A percentile compares a stretch with the other conserved stretches of the same genome.
phyloP scores from a whole-genome alignment of 2,329 filamentous ascomycete species.

The Achaetomium macrosporum region DNA sequence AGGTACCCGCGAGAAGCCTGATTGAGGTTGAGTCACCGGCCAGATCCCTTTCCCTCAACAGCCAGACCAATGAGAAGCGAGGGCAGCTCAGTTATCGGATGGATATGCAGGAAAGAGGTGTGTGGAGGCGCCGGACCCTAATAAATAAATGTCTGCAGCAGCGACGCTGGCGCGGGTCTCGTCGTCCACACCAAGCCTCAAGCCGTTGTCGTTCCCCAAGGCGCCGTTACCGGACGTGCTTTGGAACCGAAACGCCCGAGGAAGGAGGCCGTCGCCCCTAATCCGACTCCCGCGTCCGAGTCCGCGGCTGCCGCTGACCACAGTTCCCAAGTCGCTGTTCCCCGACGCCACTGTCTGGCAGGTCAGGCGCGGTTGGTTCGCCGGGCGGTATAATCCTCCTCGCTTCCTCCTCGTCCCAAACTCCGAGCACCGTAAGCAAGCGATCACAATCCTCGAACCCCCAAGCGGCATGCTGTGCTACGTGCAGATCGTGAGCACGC shows the following conservation, averaged over 20 bases:
- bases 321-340: neutral
- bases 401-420: slow-evolving; percentile 5
- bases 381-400: neutral
- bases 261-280: neutral
- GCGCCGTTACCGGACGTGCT: too few relatives aligned
- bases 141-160: slow-evolving; percentile 8
- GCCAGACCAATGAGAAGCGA: neutral
- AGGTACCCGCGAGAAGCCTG: too few relatives aligned
- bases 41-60: neutral
- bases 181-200: neutral
- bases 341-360: neutral
- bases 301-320: neutral
- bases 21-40: slow-evolving; percentile 13
- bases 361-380: neutral
- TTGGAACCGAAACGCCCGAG: too few relatives aligned
- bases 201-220: neutral
- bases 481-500: slow-evolving; percentile 71
- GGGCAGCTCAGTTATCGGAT: neutral
- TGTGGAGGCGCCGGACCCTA: neutral
- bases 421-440: neutral
- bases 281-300: neutral
- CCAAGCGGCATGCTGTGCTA: slow-evolving; percentile 58
- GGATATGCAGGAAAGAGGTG: neutral
- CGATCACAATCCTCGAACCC: neutral
- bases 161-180: slow-evolving; percentile 1